These are phyloP conservation scores for Brasilioporus rufonigricans DNA, from an alignment of 768 basidiomycete genomes.

Conservation along the genomic window DNA sequence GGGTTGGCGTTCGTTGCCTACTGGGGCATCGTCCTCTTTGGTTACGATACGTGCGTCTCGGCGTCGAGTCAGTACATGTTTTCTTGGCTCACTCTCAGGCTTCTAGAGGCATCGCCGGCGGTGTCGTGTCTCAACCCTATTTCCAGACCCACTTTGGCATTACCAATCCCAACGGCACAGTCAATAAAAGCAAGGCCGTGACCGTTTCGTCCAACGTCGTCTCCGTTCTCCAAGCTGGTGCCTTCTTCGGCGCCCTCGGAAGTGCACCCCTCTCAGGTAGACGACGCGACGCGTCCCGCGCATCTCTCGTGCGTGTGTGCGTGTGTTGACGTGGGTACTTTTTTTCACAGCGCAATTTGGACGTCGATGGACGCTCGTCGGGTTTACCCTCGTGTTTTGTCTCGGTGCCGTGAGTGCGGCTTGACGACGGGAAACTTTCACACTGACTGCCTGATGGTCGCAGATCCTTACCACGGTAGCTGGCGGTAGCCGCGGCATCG, in stretches of 20 bases:
- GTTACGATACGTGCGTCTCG: constrained; percentile 65
- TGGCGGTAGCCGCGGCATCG: constrained; percentile 50
- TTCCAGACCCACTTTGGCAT: constrained; percentile 67
- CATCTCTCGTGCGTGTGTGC: too few relatives aligned
- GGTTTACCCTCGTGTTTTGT: constrained; percentile 60
- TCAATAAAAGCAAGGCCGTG: constrained; percentile 40
- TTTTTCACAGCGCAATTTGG: constrained; percentile 59
- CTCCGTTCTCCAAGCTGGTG: constrained; percentile 82
- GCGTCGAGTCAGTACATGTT: too few relatives aligned
- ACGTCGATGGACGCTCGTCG: constrained; percentile 59
- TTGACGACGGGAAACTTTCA: neutral
- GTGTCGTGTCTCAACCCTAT: constrained; percentile 61
- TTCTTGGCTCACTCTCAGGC: neutral
- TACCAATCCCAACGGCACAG: constrained; percentile 40
- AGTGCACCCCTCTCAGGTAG: constrained; percentile 69
- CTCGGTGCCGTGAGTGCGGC: constrained; percentile 64
- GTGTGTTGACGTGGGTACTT: neutral
- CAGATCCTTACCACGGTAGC: constrained; percentile 74
- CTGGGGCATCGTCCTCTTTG: constrained; percentile 81
- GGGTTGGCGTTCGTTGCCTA: too few relatives aligned
- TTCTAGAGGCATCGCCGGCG: constrained; percentile 59
- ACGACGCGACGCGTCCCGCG: constrained; percentile 13
- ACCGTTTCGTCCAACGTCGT: constrained; percentile 82
- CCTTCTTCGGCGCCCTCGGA: constrained; percentile 82
- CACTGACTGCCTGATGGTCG: neutral